Evolutionary conservation across 1,139 yeast species (phyloP), one percentile per base, ranked within the genome.

Genomic region (Trichomonascaceae sp.): DNA sequence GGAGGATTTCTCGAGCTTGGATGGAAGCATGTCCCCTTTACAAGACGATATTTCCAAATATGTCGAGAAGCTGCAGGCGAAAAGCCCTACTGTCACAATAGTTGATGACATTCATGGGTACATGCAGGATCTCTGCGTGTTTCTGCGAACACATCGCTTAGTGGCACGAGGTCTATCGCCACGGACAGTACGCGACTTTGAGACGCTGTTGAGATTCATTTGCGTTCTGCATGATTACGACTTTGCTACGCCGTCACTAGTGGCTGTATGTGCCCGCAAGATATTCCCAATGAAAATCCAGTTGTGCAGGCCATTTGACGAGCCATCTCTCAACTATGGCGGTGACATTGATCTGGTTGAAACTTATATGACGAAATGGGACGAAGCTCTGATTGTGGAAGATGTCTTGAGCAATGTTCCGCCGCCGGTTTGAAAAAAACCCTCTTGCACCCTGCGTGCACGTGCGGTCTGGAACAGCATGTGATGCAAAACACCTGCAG

Each of bases 301-400:
- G 11, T 37, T 70, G 37, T 40, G 60, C 5, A 38, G 47, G 2
- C 56, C 70, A 0, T 53, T 52, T n/a, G 60, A 65, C 20, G 78
- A 72, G 42, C 66, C 74, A 1, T 57, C 71, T 1, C 46, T 70
- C 28, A 54, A 60, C 31, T 73, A 71, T 52, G 77, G 78, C 1
- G 65, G 76, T 26, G 75, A 71, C 38, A 41, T 54, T 5, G 57
- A 48, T 8, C 37, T 69, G 15, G 57, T 67, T 22, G 47, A 52
- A 13, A 61, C 59, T 34, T 52, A 71, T 49, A 44, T 67, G 42
- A 45, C 48, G 26, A 56, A 57, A 34, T 64, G 73, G 62, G 64
- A 64, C 30, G 60, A 60, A 0, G 65, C 61, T 15, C 44, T 66
- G 32, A 60, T 72, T 1, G 56, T 71, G 0, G 75, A 69, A 30